Evolutionary conservation across 2,329 filamentous ascomycete species (phyloP).

Genomic region (Graphiopsis chlorocephala): DNA sequence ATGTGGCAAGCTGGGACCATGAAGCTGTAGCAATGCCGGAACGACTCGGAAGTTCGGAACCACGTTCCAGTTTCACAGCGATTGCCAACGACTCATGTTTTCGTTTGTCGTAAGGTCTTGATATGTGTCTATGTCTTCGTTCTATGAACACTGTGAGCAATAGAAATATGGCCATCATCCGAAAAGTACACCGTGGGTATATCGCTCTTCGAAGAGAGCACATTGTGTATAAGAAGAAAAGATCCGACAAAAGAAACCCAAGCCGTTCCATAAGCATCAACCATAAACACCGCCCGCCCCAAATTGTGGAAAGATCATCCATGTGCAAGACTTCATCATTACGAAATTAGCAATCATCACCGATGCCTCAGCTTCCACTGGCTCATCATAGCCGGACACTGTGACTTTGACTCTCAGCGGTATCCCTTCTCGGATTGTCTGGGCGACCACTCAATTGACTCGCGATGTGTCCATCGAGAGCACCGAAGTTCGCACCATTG

Average conservation of each 20-base stretch:
- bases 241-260: background rate
- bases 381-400: slow-evolving; percentile 1
- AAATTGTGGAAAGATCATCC: background rate
- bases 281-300: background rate
- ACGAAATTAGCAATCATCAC: background rate
- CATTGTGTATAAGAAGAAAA: background rate
- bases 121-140: background rate
- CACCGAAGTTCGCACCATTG: background rate
- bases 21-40: background rate
- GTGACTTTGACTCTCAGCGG: background rate
- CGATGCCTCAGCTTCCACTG: background rate
- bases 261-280: background rate
- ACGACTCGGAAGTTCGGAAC: background rate
- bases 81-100: background rate
- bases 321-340: background rate
- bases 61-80: background rate
- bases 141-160: background rate
- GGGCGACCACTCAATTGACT: slow-evolving; percentile 4
- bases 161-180: background rate
- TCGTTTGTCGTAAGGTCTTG: background rate
- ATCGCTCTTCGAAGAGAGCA: background rate
- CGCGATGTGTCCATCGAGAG: slow-evolving; percentile 6
- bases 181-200: background rate
- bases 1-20: background rate
- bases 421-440: background rate